Percentiles rank a stretch among this genome's conserved stretches.
Evolutionary conservation across 768 basidiomycete species (phyloP).

Genomic region (Favolaschia claudopus): DNA sequence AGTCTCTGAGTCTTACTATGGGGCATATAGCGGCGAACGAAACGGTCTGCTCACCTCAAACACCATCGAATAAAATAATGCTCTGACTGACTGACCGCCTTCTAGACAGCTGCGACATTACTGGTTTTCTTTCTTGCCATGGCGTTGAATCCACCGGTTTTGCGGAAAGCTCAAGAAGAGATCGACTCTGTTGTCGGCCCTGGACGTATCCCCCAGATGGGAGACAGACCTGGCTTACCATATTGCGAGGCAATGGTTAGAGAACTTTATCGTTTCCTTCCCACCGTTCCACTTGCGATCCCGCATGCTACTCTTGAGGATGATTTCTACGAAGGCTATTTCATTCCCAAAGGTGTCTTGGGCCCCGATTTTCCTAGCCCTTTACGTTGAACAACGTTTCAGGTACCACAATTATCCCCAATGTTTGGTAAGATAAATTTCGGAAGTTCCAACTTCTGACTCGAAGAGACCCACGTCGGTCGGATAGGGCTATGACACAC

Average conservation of each 20-base stretch:
- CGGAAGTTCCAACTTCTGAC: neutral
- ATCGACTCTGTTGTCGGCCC: conserved; percentile 8
- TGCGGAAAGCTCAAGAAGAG: conserved; percentile 11
- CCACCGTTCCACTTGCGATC: conserved; percentile 23
- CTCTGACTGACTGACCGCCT: neutral
- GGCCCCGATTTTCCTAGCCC: neutral
- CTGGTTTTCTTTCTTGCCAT: conserved; percentile 5
- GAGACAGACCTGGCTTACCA: conserved; percentile 25
- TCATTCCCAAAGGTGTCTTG: conserved; percentile 18
- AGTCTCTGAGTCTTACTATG: neutral
- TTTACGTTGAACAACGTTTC: neutral
- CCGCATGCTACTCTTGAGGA: conserved; percentile 20
- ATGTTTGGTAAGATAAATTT: neutral
- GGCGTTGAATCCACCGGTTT: neutral
- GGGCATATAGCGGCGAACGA: neutral
- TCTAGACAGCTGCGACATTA: conserved; percentile 7
- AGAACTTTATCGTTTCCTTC: conserved; percentile 34
- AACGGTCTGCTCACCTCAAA: neutral
- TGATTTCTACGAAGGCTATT: conserved; percentile 22
- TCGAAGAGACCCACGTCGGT: too few relatives aligned
- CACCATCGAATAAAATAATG: neutral
- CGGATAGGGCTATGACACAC: conserved; percentile 10
- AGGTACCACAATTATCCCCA: conserved; percentile 4
- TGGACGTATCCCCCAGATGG: conserved; percentile 1
- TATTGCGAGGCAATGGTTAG: conserved; percentile 33